Percentiles rank a stretch among this genome's conserved stretches.
These are phyloP conservation scores for Mycena rosella DNA, from an alignment of 768 basidiomycete species.

Conservation along the genomic window DNA sequence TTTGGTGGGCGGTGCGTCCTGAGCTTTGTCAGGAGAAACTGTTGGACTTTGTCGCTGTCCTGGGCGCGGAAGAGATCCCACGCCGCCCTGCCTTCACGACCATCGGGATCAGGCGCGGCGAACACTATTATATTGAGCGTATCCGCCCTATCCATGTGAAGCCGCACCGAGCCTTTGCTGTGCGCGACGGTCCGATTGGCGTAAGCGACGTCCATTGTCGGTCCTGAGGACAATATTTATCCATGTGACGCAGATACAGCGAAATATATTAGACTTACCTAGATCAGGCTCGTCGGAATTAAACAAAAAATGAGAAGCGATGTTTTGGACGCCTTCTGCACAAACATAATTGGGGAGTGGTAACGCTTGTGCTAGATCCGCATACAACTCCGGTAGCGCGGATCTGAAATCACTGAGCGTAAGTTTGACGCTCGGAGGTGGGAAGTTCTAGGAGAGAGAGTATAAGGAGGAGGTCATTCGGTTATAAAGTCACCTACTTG, in stretches of 20 bases:
- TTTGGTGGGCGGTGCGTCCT: conserved; percentile 68
- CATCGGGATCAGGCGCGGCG: conserved; percentile 66
- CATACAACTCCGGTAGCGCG: conserved; percentile 85
- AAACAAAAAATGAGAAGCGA: conserved; percentile 88
- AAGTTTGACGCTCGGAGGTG: no score
- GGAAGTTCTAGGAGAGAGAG: conserved; percentile 81
- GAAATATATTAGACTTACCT: conserved; percentile 57
- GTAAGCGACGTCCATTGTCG: conserved; percentile 95
- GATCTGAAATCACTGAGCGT: conserved; percentile 89
- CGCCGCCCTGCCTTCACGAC: conserved; percentile 82
- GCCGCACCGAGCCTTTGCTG: conserved; percentile 87
- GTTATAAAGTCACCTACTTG: conserved; percentile 56
- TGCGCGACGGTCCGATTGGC: conserved; percentile 62
- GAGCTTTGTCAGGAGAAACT: conserved; percentile 77
- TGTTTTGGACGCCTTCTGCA: conserved; percentile 88
- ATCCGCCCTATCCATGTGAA: conserved; percentile 96
- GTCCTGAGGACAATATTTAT: conserved; percentile 60
- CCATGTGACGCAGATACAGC: no score
- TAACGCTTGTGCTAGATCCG: conserved; percentile 85
- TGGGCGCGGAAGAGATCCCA: conserved; percentile 92
- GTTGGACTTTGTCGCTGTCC: conserved; percentile 81
- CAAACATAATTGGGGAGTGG: conserved; percentile 91
- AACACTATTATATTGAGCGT: conserved; percentile 93
- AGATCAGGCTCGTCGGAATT: conserved; percentile 85
- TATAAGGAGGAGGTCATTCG: neutral